Evolutionary conservation across 2,329 filamentous ascomycete species (phyloP).

Genomic region (Periconia sp.): DNA sequence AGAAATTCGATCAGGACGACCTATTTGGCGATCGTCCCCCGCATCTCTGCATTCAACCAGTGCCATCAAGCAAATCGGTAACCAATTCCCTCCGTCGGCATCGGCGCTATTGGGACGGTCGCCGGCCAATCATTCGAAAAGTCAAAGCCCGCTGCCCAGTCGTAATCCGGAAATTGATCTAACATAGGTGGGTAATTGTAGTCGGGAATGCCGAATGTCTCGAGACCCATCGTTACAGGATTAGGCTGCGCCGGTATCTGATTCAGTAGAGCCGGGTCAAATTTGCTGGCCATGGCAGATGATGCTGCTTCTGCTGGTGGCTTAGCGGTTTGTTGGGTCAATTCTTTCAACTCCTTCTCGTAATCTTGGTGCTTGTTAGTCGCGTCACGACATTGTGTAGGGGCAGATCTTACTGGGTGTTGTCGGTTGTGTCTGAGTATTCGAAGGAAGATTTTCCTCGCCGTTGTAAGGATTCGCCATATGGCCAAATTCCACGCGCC

Average conservation of each 20-base stretch:
- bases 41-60: no score
- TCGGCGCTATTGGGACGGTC: conserved; percentile 26
- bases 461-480: conserved; percentile 45
- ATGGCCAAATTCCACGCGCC: conserved; percentile 45
- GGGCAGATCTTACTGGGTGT: conserved; percentile 33
- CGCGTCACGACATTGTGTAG: conserved; percentile 17
- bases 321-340: background rate
- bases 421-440: conserved; percentile 28
- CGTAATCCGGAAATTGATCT: conserved; percentile 46
- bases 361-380: conserved; percentile 19
- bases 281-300: conserved; percentile 27
- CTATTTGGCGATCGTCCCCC: no score
- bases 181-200: conserved; percentile 34
- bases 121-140: conserved; percentile 39
- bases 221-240: conserved; percentile 30
- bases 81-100: conserved; percentile 5
- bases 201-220: conserved; percentile 34
- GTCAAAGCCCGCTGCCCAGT: conserved; percentile 45
- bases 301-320: conserved; percentile 5
- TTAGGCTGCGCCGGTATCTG: conserved; percentile 26
- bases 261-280: conserved; percentile 31
- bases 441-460: conserved; percentile 31
- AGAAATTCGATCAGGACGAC: no score
- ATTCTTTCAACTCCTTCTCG: conserved; percentile 11
- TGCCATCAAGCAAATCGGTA: no score